These are phyloP conservation scores for Eucalyptus camaldulensis DNA, from an alignment of 345 rosid species.

Conservation along the genomic window DNA sequence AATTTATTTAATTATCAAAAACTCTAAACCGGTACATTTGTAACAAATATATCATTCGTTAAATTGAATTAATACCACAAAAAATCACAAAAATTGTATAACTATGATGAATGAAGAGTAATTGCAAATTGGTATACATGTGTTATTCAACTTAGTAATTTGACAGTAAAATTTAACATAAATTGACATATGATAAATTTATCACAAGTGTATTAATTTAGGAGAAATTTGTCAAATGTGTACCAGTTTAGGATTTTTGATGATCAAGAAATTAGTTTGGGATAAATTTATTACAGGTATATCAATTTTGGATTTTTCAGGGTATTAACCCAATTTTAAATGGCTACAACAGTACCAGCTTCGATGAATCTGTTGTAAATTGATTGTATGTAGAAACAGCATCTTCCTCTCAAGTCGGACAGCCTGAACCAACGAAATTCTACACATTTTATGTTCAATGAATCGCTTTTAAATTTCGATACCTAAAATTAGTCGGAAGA, in stretches of 20 bases:
- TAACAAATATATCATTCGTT: accelerated
- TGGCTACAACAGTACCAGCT: neutral
- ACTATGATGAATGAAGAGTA: too few species aligned
- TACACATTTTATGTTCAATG: neutral
- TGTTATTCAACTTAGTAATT: too few species aligned
- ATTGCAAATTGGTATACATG: accelerated
- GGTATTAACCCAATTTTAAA: neutral
- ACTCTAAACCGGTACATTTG: accelerated
- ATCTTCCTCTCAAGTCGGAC: neutral
- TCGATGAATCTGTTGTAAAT: neutral
- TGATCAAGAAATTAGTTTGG: neutral
- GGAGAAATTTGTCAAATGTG: too few species aligned
- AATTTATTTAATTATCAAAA: too few species aligned
- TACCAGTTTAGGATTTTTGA: accelerated
- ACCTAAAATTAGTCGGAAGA: neutral
- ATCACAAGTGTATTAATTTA: too few species aligned
- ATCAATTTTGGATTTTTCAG: accelerated
- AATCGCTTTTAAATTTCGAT: neutral
- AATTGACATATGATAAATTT: too few species aligned
- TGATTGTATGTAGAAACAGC: neutral
- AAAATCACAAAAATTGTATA: too few species aligned
- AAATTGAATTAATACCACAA: too few species aligned
- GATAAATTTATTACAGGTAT: accelerated
- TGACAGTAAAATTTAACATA: too few species aligned
- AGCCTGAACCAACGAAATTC: neutral